Conservation (phyloP, 441 rosid genomes). For the Gossypium davidsonii region DNA sequence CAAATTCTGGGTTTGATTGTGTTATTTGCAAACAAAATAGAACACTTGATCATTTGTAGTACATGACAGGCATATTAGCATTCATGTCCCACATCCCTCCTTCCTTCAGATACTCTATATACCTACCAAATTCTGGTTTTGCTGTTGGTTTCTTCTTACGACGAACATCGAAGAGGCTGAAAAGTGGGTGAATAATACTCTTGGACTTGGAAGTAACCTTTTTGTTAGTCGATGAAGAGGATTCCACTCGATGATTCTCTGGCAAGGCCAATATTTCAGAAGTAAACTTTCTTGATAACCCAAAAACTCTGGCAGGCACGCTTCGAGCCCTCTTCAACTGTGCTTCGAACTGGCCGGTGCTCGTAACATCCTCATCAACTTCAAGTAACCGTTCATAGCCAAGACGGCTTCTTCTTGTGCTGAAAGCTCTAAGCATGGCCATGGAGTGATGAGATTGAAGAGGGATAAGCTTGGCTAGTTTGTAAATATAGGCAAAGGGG, state of each 20-base stretch:
- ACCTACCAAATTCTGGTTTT: slow-evolving; percentile 61
- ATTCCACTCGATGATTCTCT: slow-evolving; percentile 20
- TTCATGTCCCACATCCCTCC: slow-evolving; percentile 38
- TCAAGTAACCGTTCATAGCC: slow-evolving; percentile 46
- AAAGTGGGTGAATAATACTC: slow-evolving; percentile 40
- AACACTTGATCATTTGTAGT: slow-evolving; percentile 2
- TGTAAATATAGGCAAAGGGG: not conserved
- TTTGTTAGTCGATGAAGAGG: slow-evolving; percentile 8
- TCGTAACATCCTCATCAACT: not conserved
- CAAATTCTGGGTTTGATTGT: no score
- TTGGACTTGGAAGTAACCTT: slow-evolving; percentile 23
- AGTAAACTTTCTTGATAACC: slow-evolving; percentile 21
- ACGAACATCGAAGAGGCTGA: slow-evolving; percentile 44
- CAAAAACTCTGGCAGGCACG: slow-evolving; percentile 34
- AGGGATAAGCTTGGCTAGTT: not conserved
- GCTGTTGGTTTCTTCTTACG: slow-evolving; percentile 60
- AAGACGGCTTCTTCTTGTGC: slow-evolving; percentile 39
- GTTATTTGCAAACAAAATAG: no score
- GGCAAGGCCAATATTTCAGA: slow-evolving; percentile 3
- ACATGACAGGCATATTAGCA: slow-evolving; percentile 7
- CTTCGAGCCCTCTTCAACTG: slow-evolving; percentile 33
- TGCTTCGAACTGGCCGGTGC: not conserved
- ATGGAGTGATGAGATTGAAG: not conserved
- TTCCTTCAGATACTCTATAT: slow-evolving; percentile 62
- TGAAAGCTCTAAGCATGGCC: slow-evolving; percentile 70